Evolutionary conservation across 2,329 filamentous ascomycete species (phyloP).

Genomic region (Metarhizium sp.): DNA sequence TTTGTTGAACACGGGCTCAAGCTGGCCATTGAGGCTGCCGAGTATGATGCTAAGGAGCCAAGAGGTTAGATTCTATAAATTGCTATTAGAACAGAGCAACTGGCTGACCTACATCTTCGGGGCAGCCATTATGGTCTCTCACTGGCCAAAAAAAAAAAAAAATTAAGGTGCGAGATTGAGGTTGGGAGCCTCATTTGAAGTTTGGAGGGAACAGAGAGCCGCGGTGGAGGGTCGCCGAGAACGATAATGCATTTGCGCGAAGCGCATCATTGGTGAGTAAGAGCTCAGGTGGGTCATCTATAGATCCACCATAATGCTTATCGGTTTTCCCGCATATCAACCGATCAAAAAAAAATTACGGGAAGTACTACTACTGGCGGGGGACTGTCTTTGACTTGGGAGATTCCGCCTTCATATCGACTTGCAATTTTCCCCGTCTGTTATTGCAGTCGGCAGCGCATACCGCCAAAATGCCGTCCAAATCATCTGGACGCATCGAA

Average conservation of each 20-base stretch:
- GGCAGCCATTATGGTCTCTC: constrained; percentile 28
- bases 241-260: constrained; percentile 26
- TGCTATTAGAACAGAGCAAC: neutral
- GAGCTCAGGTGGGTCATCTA: constrained; percentile 2
- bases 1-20: constrained; percentile 70
- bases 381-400: neutral
- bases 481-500: constrained; percentile 56
- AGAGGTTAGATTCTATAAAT: neutral
- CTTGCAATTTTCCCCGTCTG: neutral
- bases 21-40: constrained; percentile 72
- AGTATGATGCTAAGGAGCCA: constrained; percentile 56
- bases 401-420: neutral
- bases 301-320: constrained; percentile 17
- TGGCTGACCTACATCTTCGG: constrained; percentile 35
- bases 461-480: constrained; percentile 47
- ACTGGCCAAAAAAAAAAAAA: neutral
- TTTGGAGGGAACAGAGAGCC: constrained; percentile 5
- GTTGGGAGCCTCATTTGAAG: constrained; percentile 1
- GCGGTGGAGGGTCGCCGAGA: neutral
- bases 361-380: constrained; percentile 1
- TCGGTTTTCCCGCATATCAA: constrained; percentile 24
- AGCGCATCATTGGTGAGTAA: constrained; percentile 19
- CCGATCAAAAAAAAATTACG: constrained; percentile 23
- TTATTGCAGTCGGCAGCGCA: constrained; percentile 10
- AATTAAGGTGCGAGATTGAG: neutral